phyloP scores from a whole-genome alignment of 2,329 filamentous ascomycete genomes.

The Helotiales sp. region DNA sequence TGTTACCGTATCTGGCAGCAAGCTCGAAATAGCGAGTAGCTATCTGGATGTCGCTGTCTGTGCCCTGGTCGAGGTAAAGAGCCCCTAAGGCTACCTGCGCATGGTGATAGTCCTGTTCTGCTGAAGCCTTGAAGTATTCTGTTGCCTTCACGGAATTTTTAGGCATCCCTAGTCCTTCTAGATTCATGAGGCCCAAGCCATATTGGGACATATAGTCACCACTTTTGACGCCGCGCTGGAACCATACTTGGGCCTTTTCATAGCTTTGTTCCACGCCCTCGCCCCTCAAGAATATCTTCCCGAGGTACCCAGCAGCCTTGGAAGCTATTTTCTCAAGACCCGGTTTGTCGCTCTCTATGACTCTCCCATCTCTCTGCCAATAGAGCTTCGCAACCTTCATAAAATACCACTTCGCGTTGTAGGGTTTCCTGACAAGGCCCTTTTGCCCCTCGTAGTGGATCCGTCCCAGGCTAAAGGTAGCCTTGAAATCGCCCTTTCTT shows the following conservation, averaged over 20 bases:
- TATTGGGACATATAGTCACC: conserved; percentile 70
- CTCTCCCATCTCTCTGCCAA: conserved; percentile 65
- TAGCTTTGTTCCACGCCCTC: conserved; percentile 69
- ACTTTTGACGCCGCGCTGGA: conserved; percentile 61
- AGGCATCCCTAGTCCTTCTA: conserved; percentile 64
- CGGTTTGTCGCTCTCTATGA: conserved; percentile 54
- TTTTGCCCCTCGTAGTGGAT: conserved; percentile 70
- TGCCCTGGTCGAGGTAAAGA: conserved; percentile 69
- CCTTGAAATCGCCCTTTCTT: conserved; percentile 71
- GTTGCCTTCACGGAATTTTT: conserved; percentile 61
- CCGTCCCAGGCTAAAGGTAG: conserved; percentile 67
- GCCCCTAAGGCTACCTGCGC: conserved; percentile 67
- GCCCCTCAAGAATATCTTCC: conserved; percentile 70
- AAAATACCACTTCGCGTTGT: conserved; percentile 67
- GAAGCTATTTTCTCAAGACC: conserved; percentile 64
- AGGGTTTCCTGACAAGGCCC: conserved; percentile 59
- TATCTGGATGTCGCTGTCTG: conserved; percentile 40
- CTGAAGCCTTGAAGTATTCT: conserved; percentile 64
- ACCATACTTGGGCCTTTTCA: conserved; percentile 65
- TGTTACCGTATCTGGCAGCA: conserved; percentile 65
- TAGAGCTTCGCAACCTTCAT: conserved; percentile 65
- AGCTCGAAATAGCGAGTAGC: conserved; percentile 71
- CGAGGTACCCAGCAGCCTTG: conserved; percentile 70
- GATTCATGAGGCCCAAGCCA: conserved; percentile 68
- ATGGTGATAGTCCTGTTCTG: conserved; percentile 66